Evolutionary conservation across 257 asterid genomes (phyloP), one percentile per base, ranked within the genome.

Genomic region (Prunella vulgaris): DNA sequence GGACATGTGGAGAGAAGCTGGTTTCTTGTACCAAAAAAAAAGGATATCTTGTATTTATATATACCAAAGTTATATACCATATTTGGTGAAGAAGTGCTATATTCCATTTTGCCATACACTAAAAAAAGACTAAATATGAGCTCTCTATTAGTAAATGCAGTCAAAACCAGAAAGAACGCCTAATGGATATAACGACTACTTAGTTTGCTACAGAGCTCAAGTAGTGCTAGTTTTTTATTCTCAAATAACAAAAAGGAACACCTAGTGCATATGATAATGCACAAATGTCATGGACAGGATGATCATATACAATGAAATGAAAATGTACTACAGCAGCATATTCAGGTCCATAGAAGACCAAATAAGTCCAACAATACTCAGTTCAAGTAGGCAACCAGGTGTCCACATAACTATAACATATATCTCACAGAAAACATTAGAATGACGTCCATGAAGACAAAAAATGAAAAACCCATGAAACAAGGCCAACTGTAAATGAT

Each of bases 341-440:
- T 66, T 48, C 60, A 48, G 61, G 24, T 40, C 56, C 48, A 10
- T 12, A 17, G n/a, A 46, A 46, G 53, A 46, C 21, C 9, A 63
- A 38, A 63, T 38, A 37, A 20, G 20, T n/a, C 68, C 52, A 62
- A 20, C 35, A 44, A 44, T 44, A 62, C 22, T 62, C 20, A 37
- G 24, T n/a, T 28, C 28, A 48, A 71, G 69, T 60, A 60, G 75
- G 54, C 17, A 32, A 20, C 17, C 69, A 60, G 35, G 68, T 8
- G 22, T 22, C 42, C 9, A 10, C 32, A 28, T 15, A 48, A 70
- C 30, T 9, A 1, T 22, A 59, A 46, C 25, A n/a, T n/a, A 37
- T 51, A 37, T 51, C 65, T 51, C 35, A 6, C 35, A 27, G 24
- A n/a, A n/a, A n/a, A n/a, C n/a, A n/a, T n/a, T 17, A 37, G 6